Percentiles rank a stretch among this genome's conserved stretches.
phyloP scores from a whole-genome alignment of 2,329 filamentous ascomycete genomes.

The Monosporascus sp. region DNA sequence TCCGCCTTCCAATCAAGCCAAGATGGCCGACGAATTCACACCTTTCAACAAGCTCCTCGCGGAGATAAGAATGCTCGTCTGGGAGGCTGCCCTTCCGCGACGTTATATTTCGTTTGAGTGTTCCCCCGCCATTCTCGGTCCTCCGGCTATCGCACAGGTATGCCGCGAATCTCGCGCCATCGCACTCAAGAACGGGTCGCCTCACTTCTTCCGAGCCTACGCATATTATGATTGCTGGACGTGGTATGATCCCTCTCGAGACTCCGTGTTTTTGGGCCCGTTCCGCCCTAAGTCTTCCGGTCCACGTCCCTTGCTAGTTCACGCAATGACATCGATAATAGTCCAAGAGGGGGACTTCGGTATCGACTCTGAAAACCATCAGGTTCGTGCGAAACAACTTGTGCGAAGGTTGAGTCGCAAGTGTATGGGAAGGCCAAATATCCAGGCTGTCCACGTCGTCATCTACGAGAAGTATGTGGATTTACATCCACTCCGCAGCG shows the following conservation, averaged over 20 bases:
- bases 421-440: no score
- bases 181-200: background rate
- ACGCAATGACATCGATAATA: no score
- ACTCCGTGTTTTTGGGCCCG: background rate
- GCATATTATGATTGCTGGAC: background rate
- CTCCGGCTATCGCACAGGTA: constrained; percentile 1
- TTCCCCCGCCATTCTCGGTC: background rate
- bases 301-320: no score
- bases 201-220: background rate
- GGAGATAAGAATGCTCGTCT: constrained; percentile 1
- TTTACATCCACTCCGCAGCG: no score
- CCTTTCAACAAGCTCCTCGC: background rate
- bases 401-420: no score
- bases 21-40: background rate
- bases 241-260: background rate
- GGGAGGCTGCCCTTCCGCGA: constrained; percentile 1
- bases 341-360: no score
- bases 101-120: background rate
- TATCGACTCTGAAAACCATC: no score
- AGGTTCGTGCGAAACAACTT: no score
- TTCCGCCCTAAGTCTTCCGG: no score
- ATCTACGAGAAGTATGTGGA: no score
- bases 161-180: background rate
- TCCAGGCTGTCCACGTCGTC: no score
- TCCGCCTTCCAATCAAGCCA: no score